These are phyloP conservation scores for Sequoia sempervirens DNA, from an alignment of 75 land plant genomes.

Conservation along the genomic window DNA sequence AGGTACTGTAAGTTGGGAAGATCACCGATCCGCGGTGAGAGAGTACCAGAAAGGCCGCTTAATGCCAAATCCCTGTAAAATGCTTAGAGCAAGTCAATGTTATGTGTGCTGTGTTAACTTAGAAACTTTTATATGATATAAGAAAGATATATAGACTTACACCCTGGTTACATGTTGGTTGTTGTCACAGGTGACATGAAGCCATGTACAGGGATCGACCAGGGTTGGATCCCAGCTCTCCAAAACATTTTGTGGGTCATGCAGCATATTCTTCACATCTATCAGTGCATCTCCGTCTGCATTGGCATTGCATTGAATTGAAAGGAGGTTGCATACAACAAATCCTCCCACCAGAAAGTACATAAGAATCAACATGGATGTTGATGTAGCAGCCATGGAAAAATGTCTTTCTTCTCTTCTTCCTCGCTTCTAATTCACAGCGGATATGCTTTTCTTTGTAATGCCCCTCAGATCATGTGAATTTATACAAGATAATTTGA, in stretches of 20 bases:
- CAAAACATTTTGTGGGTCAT: conserved; percentile 69
- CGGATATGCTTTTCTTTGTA: too few relatives aligned
- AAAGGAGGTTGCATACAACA: background rate
- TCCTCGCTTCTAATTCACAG: too few relatives aligned
- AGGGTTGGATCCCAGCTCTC: conserved; percentile 93
- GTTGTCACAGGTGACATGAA: conserved; percentile 79
- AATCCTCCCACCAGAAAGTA: background rate
- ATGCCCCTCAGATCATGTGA: too few relatives aligned
- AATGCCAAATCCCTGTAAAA: background rate
- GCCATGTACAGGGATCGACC: conserved; percentile 91
- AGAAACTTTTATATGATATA: too few relatives aligned
- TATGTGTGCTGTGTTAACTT: too few relatives aligned
- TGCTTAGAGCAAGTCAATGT: background rate
- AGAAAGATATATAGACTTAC: background rate
- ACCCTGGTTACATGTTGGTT: conserved; percentile 64
- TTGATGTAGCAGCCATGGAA: too few relatives aligned
- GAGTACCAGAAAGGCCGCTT: background rate
- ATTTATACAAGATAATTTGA: too few relatives aligned
- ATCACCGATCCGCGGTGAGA: background rate
- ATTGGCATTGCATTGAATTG: background rate
- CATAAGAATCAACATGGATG: background rate
- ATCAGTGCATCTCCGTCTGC: conserved; percentile 59
- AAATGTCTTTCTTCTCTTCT: too few relatives aligned
- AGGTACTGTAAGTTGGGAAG: background rate
- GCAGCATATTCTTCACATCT: conserved; percentile 48